Percentiles rank a stretch among this genome's conserved stretches.
phyloP scores from a whole-genome alignment of 805 yeast genomes.

The Barnettozyma pratensis region DNA sequence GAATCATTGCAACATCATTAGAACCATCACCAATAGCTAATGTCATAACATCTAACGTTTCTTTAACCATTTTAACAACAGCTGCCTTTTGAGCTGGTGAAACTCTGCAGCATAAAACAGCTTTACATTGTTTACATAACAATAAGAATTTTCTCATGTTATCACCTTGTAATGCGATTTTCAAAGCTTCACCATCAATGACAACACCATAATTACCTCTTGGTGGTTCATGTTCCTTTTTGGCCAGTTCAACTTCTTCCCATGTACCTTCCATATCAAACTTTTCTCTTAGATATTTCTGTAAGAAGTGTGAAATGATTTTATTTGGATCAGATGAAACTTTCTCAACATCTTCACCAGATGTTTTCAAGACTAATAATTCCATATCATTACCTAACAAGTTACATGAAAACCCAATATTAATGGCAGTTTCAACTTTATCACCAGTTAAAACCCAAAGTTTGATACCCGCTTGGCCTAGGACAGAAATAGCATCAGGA shows the following conservation, averaged over 20 bases:
- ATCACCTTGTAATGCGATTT: constrained; percentile 43
- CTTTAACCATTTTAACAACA: constrained; percentile 76
- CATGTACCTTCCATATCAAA: constrained; percentile 55
- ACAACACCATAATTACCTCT: constrained; percentile 61
- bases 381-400: constrained; percentile 73
- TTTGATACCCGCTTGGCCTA: constrained; percentile 75
- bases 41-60: constrained; percentile 73
- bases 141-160: constrained; percentile 56
- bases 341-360: constrained; percentile 48
- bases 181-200: constrained; percentile 77
- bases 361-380: constrained; percentile 55
- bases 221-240: constrained; percentile 60
- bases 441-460: constrained; percentile 87
- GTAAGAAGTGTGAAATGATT: constrained; percentile 34
- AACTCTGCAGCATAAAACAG: constrained; percentile 82
- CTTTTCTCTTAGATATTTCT: constrained; percentile 36
- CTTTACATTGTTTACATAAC: constrained; percentile 72
- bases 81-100: constrained; percentile 85
- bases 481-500: constrained; percentile 68
- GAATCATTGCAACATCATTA: constrained; percentile 88
- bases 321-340: constrained; percentile 36
- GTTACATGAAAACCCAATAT: constrained; percentile 83
- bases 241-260: constrained; percentile 52
- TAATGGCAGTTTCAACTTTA: constrained; percentile 85
- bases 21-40: constrained; percentile 87